Evolutionary conservation across 176 grass and related monocot genomes (phyloP).

Genomic region (Oryza coarctata): DNA sequence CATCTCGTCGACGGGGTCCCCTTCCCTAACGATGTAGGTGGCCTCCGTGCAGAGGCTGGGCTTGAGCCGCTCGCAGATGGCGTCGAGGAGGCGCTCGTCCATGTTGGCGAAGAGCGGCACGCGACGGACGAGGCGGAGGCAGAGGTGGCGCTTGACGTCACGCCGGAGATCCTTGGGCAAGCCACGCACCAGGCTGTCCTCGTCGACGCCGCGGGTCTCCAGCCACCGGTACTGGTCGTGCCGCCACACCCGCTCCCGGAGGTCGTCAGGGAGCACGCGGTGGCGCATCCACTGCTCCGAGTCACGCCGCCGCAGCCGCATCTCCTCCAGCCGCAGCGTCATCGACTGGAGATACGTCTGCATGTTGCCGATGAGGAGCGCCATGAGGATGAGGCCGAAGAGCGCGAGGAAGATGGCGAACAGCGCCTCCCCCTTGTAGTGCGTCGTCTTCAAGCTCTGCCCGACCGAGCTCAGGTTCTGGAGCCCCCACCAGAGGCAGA

Average conservation of each 20-base stretch:
- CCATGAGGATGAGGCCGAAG: slow-evolving; percentile 84
- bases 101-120: slow-evolving; percentile 78
- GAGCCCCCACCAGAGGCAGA: slow-evolving; percentile 90
- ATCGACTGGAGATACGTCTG: slow-evolving; percentile 86
- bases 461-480: slow-evolving; percentile 91
- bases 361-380: slow-evolving; percentile 97
- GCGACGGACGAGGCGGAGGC: slow-evolving; percentile 60
- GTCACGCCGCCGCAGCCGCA: slow-evolving; percentile 59
- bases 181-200: slow-evolving; percentile 48
- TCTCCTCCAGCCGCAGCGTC: slow-evolving; percentile 61
- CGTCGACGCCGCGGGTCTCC: slow-evolving; percentile 69
- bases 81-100: slow-evolving; percentile 73
- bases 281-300: slow-evolving; percentile 83
- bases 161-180: slow-evolving; percentile 65
- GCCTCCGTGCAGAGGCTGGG: slow-evolving; percentile 66
- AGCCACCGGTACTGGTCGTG: slow-evolving; percentile 85
- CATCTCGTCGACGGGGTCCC: slow-evolving; percentile 80
- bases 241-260: slow-evolving; percentile 56
- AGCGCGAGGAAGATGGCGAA: slow-evolving; percentile 80
- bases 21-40: slow-evolving; percentile 57
- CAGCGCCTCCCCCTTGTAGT: slow-evolving; percentile 75
- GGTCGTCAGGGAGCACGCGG: slow-evolving; percentile 54
- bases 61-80: slow-evolving; percentile 73
- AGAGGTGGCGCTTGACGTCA: slow-evolving; percentile 75
- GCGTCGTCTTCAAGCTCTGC: slow-evolving; percentile 68